Conservation (phyloP, 1,284 basidiomycete species). For the Mycosarcoma mackinlayi region DNA sequence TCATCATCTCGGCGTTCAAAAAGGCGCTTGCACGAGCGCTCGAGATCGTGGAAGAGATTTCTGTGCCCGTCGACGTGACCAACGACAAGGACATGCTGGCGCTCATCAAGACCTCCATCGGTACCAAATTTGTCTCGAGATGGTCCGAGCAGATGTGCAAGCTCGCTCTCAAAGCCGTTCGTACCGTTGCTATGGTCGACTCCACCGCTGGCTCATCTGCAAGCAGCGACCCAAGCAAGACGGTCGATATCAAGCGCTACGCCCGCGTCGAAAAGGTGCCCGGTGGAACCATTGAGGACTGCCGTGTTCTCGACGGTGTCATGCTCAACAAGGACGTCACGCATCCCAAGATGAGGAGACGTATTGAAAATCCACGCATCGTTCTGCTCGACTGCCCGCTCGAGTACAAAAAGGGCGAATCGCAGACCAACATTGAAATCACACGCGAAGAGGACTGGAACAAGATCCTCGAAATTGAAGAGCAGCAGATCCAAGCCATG, state of each 20-base stretch:
- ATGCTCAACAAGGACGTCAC: constrained; percentile 99
- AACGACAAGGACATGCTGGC: constrained; percentile 93
- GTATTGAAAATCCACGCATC: constrained; percentile 90
- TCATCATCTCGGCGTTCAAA: constrained; percentile 98
- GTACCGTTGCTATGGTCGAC: constrained; percentile 77
- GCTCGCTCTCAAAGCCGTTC: constrained; percentile 90
- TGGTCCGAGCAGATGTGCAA: constrained; percentile 98
- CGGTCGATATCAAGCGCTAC: constrained; percentile 97
- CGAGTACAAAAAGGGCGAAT: constrained; percentile 99
- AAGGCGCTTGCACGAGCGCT: constrained; percentile 92
- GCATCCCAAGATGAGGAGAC: constrained; percentile 93
- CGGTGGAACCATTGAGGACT: constrained; percentile 96
- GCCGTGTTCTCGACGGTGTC: constrained; percentile 85
- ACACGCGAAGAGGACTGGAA: constrained; percentile 94
- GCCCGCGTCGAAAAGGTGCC: constrained; percentile 97
- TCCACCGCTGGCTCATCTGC: constrained; percentile 41
- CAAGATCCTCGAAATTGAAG: constrained; percentile 91
- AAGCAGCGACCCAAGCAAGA: constrained; percentile 66
- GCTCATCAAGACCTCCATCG: constrained; percentile 97
- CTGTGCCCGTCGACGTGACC: constrained; percentile 86
- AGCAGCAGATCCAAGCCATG: constrained; percentile 92
- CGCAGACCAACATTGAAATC: constrained; percentile 98
- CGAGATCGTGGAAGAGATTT: constrained; percentile 85
- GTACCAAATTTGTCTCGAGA: constrained; percentile 96
- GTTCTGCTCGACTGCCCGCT: constrained; percentile 93